Evolutionary conservation across 1,139 yeast species (phyloP), one percentile per base, ranked within the genome.

Genomic region (Taiozyma sp.): DNA sequence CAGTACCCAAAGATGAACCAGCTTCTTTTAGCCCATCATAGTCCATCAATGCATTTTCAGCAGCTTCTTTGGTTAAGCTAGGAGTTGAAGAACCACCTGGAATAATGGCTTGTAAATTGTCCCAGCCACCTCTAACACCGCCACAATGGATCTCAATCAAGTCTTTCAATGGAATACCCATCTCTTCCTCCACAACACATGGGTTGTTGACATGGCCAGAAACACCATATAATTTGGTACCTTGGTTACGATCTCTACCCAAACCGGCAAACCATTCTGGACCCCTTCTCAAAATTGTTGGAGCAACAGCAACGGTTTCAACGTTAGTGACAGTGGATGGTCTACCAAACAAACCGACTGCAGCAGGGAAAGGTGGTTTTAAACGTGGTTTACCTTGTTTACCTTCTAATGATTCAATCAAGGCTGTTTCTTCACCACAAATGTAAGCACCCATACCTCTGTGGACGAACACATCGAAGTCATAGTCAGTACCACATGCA

Each of bases 321-420:
- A 88, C 96, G 66, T 88, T 88, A 57, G 96, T 83, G 51, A 88
- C 96, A 47, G 96, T 88, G 42, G 90, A 80, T 59, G 96, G 96
- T 70, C 96, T 81, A 65, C 96, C 96, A 62, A 86, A 88, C 52
- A 88, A 75, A 66, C 96, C 96, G 51, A 88, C 91, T 66, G 95
- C 96, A 45, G 95, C 96, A 43, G 96, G 96, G 80, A 88, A 88
- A 61, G 96, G 96, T 46, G 96, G 96, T 79, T 88, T 88, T 69
- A 88, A 78, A 73, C 96, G 81, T 62, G 96, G 96, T 71, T 88
- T 88, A 62, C 96, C 96, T 50, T 93, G 93, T 71, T 88, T 88
- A 64, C 96, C 96, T 73, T 88, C 96, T 51, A 88, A 74, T 2
- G 91, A 83, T 72, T 88, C 96, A 64, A 88, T 87, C 65, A 88